Base-by-base conservation (phyloP, 768 basidiomycete species). In the Hortiboletus flavorubellus region DNA sequence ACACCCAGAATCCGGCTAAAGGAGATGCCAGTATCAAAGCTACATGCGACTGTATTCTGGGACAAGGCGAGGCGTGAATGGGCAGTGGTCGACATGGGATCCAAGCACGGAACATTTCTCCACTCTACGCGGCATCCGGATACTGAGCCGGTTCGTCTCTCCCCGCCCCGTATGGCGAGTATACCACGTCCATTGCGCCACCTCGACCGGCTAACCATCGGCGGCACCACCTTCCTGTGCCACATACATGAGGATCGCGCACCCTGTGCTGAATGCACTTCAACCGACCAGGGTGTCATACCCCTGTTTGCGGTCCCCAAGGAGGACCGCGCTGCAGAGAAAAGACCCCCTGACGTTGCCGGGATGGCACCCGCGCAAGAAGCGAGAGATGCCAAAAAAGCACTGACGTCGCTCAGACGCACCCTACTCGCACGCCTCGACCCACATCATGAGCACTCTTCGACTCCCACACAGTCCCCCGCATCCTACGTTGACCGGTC, bases 71-170 rank as follows among this genome's bases (percentile, higher is more conserved):
- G 80, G 51, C 67, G 71, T 14, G 79, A 81, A 54, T 93, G 90
- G 90, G 78, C 80, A 3, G 72, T 89, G 31, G 89, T 91, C 10
- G 91, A 93, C 66, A 89, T 89, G 85, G 91, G 89, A 10, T 89
- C 87, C 49, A 87, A 84, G 68, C 91, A 93, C 59, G 91, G 91
- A 4, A 92, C 91, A 1, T 92, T 85, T 66, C 52, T 89, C n/a
- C 62, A 66, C 18, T 51, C 58, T 30, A 59, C 64, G 18, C 65
- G 26, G 35, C 64, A 49, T n/a, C 51, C 51, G 18, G 59, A 56
- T 45, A 38, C 40, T 11, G 55, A 59, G 14, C 80, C 81, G 16
- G 59, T 66, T 45, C 79, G 88, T 45, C 73, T 92, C 44, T 91
- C 89, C 33, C 79, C 81, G 39, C 67, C 85, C 35, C 80, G 85